Percentiles rank a stretch among this genome's conserved stretches.
Evolutionary conservation across 768 basidiomycete genomes (phyloP).

Genomic region (Cyclocybe aegerita): DNA sequence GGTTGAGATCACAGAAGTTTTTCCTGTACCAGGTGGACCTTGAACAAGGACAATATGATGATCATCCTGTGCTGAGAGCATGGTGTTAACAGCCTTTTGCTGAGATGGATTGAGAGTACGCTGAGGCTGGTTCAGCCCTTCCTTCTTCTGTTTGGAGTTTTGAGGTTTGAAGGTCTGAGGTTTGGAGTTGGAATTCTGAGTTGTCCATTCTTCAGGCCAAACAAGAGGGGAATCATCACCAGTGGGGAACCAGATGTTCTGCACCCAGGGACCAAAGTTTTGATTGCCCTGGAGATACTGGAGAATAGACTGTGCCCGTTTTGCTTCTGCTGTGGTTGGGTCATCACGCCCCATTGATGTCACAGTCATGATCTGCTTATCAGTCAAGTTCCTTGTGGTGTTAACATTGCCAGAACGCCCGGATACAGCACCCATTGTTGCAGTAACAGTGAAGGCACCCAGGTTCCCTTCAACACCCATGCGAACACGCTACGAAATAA

Average conservation of each 20-base stretch:
- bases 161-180: not conserved
- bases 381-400: slow-evolving; percentile 19
- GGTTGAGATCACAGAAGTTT: slow-evolving; percentile 70
- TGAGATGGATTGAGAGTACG: slow-evolving; percentile 44
- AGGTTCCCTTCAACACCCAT: slow-evolving; percentile 23
- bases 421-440: slow-evolving; percentile 39
- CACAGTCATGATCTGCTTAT: slow-evolving; percentile 37
- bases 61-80: slow-evolving; percentile 37
- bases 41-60: slow-evolving; percentile 45
- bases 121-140: not conserved
- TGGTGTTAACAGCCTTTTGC: slow-evolving; percentile 43
- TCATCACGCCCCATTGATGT: slow-evolving; percentile 53
- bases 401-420: slow-evolving; percentile 34
- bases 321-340: slow-evolving; percentile 58
- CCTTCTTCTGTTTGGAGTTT: not conserved
- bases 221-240: slow-evolving; percentile 21
- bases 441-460: slow-evolving; percentile 40
- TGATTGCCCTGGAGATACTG: slow-evolving; percentile 41
- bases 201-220: slow-evolving; percentile 42
- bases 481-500: slow-evolving; percentile 23
- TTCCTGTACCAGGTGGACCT: slow-evolving; percentile 70
- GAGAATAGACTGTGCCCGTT: slow-evolving; percentile 40
- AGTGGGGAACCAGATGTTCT: slow-evolving; percentile 46
- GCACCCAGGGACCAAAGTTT: slow-evolving; percentile 44
- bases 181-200: not conserved